Evolutionary conservation across 2,329 filamentous ascomycete genomes (phyloP).

Genomic region (Colletotrichum sp.): DNA sequence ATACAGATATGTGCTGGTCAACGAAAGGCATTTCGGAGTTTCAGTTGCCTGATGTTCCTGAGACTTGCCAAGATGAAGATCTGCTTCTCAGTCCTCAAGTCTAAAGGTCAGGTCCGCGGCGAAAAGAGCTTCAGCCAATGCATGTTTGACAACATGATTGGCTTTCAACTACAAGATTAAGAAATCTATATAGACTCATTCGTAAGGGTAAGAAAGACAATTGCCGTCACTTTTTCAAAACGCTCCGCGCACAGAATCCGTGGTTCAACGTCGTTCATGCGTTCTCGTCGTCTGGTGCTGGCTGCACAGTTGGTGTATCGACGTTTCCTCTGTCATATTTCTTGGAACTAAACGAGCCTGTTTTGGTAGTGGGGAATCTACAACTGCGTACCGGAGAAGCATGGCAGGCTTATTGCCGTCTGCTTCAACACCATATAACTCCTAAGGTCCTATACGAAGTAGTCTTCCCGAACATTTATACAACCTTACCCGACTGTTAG

Average conservation of each 20-base stretch:
- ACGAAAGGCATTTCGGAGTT: background rate
- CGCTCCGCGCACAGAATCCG: background rate
- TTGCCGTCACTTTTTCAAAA: background rate
- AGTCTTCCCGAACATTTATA: background rate
- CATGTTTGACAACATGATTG: background rate
- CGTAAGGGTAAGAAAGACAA: background rate
- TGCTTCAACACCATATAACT: background rate
- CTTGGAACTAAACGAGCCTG: background rate
- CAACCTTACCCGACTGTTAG: background rate
- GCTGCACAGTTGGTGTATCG: background rate
- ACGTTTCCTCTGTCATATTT: background rate
- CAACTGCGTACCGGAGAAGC: background rate
- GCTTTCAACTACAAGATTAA: background rate
- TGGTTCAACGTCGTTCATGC: background rate
- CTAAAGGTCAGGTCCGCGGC: background rate
- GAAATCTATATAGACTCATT: background rate
- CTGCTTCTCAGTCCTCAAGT: background rate
- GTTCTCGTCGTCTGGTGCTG: background rate
- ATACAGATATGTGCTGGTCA: conserved; percentile 43
- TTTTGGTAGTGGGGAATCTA: background rate
- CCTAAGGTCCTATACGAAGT: background rate
- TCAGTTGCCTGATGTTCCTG: background rate
- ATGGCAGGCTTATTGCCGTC: background rate
- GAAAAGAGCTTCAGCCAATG: background rate
- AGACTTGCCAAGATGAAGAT: background rate